These are phyloP conservation scores for Fraxinus quadrangulata DNA, from an alignment of 257 asterid species.

Conservation along the genomic window DNA sequence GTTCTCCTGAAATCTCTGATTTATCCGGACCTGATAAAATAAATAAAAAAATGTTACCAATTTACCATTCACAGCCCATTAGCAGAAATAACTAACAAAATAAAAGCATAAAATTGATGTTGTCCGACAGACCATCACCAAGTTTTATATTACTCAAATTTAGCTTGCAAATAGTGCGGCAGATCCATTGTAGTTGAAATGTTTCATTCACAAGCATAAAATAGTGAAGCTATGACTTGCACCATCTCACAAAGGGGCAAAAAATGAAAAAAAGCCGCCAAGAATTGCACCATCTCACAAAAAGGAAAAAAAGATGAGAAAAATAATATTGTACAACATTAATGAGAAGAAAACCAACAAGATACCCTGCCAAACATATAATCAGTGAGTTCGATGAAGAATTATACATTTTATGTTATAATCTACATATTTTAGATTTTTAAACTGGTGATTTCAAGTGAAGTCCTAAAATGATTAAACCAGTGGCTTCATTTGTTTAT, in stretches of 20 bases:
- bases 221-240: slow-evolving; percentile 17
- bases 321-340: background rate
- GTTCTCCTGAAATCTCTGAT: slow-evolving; percentile 86
- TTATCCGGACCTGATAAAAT: slow-evolving; percentile 73
- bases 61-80: background rate
- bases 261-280: too few species aligned
- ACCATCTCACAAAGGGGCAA: background rate
- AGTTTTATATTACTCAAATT: slow-evolving; percentile 3
- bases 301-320: too few species aligned
- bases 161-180: slow-evolving; percentile 11
- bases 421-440: background rate
- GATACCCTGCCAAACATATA: slow-evolving; percentile 19
- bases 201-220: background rate
- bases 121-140: slow-evolving; percentile 2
- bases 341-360: background rate
- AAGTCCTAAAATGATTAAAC: background rate
- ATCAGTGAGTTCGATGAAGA: background rate
- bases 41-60: slow-evolving; percentile 2
- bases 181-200: slow-evolving; percentile 9
- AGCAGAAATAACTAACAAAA: too few species aligned
- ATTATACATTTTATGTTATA: background rate
- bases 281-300: too few species aligned
- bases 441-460: background rate
- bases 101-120: background rate
- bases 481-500: too few species aligned